phyloP scores from a whole-genome alignment of 1,284 basidiomycete genomes.

The Apiotrichum brassicae region DNA sequence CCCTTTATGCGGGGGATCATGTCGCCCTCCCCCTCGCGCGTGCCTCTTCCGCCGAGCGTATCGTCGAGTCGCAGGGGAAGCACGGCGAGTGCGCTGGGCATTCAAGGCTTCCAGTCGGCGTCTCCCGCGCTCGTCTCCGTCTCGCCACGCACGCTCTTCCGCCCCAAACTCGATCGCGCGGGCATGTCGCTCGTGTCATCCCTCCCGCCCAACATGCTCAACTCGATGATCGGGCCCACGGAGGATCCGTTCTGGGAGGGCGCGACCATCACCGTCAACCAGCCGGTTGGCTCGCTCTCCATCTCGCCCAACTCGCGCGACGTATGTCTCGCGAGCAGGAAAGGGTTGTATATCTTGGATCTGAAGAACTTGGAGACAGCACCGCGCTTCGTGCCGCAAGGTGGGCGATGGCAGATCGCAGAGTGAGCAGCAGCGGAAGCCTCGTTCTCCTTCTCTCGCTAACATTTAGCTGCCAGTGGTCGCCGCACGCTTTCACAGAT shows the following conservation, averaged over 20 bases:
- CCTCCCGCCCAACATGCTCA: not conserved
- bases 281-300: conserved; percentile 49
- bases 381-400: conserved; percentile 89
- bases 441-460: not conserved
- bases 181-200: conserved; percentile 10
- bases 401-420: conserved; percentile 93
- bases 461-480: conserved; percentile 70
- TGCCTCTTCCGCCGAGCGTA: conserved; percentile 8
- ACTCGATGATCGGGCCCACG: not conserved
- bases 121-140: conserved; percentile 5
- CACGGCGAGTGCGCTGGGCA: not conserved
- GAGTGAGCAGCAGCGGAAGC: conserved; percentile 48
- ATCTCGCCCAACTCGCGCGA: conserved; percentile 48
- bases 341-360: conserved; percentile 95
- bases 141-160: conserved; percentile 23
- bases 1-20: conserved; percentile 1
- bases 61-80: conserved; percentile 5
- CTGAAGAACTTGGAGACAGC: conserved; percentile 77
- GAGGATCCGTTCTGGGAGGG: conserved; percentile 38
- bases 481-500: conserved; percentile 74
- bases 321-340: conserved; percentile 58
- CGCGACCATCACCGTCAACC: conserved; percentile 44
- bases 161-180: conserved; percentile 27
- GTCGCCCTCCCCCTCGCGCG: conserved; percentile 7
- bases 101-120: not conserved